Base-by-base conservation (phyloP, 1,284 basidiomycete genomes). In the Sparassis latifolia region DNA sequence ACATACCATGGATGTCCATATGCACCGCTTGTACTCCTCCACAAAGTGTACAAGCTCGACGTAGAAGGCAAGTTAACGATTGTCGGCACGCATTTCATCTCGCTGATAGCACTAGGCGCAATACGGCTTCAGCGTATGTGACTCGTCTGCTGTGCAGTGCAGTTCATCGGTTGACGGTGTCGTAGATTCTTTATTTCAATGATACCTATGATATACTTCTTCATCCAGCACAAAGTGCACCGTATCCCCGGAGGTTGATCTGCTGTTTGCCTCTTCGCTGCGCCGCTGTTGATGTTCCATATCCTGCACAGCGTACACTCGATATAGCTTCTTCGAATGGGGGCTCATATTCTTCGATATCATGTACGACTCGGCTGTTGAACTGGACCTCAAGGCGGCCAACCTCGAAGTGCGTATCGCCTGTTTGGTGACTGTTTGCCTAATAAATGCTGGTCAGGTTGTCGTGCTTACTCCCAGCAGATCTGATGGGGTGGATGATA, bases 241-340 rank as follows among this genome's bases (percentile, higher is more conserved):
- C 73, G 76, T 41, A 73, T 91, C 54, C 86, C 90, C 0, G 92
- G 92, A 63, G 87, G 89, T 89, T 54, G 52, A 73, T 49, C 33
- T 4, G 20, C 20, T 20, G 20, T 20, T 20, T 20, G 7, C n/a
- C 5, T 48, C 38, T 40, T 33, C 29, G 29, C 42, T 39, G 51
- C 53, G 48, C 55, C 4, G 38, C 20, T 32, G 39, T 42, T 47
- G 31, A 20, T 38, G 48, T 40, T 43, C 54, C 35, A 47, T 56
- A 20, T 20, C 20, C 20, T 20, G 20, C 20, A 52, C 59, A 91
- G 91, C 92, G 7, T 95, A 94, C 67, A 92, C 89, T 0, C 72
- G 72, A 46, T 96, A 94, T 61, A 81, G 86, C 46, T 84, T 94
- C 65, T 89, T 91, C 56, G 92, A 96, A 67, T 96, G 92, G 92